Percentiles rank a stretch among this genome's conserved stretches.
phyloP scores from a whole-genome alignment of 306 rosid species.

The Vachellia pachyceras region DNA sequence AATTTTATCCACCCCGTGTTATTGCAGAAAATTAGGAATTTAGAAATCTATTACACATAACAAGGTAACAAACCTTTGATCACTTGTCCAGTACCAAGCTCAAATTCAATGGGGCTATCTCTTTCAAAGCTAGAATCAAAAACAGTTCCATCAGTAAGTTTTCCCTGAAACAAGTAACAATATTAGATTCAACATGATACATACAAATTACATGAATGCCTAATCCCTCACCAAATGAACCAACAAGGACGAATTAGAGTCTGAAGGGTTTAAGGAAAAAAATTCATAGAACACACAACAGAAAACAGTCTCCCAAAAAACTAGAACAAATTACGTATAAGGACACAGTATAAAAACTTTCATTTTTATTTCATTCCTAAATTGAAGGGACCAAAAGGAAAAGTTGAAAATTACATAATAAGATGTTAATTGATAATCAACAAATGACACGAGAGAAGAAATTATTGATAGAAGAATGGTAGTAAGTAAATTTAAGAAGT shows the following conservation, averaged over 20 bases:
- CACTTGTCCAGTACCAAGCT: conserved; percentile 95
- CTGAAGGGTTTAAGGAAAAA: neutral
- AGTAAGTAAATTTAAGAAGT: neutral
- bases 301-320: neutral
- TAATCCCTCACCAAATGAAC: conserved; percentile 21
- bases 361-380: too few relatives aligned
- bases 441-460: neutral
- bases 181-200: neutral
- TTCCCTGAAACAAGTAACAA: conserved; percentile 67
- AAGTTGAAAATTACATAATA: neutral
- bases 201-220: conserved; percentile 24
- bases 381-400: neutral
- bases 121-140: conserved; percentile 96
- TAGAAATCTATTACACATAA: neutral
- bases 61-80: conserved; percentile 74
- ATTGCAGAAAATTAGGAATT: conserved; percentile 4
- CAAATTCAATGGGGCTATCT: conserved; percentile 83
- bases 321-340: neutral
- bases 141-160: conserved; percentile 96
- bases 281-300: neutral
- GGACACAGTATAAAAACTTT: neutral
- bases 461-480: neutral
- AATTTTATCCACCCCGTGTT: neutral
- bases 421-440: neutral
- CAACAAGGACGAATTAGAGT: neutral